phyloP scores from a whole-genome alignment of 164 flowering plant genomes.

The Macadamia tetraphylla region DNA sequence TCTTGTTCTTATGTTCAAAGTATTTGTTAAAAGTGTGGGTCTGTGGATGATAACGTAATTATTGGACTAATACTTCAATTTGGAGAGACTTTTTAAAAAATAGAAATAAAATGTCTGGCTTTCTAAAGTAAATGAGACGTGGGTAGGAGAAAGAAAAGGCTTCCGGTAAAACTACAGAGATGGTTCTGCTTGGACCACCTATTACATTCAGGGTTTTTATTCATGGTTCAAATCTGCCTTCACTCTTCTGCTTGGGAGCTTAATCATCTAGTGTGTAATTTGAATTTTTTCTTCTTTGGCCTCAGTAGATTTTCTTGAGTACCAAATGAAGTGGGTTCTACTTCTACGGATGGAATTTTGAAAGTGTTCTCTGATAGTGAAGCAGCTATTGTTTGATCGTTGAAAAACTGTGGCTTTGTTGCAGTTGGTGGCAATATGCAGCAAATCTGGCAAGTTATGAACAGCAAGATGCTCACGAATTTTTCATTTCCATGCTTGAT shows the following conservation, averaged over 20 bases:
- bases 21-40: neutral
- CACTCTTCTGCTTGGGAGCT: neutral
- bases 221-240: neutral
- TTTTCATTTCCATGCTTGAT: conserved; percentile 86
- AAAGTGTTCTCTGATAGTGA: conserved; percentile 1
- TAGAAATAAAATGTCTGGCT: neutral
- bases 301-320: neutral
- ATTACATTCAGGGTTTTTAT: neutral
- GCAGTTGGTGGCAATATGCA: conserved; percentile 98
- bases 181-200: too few species aligned
- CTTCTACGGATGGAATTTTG: conserved; percentile 1
- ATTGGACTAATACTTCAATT: neutral
- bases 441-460: conserved; percentile 90
- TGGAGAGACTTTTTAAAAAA: neutral
- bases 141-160: too few species aligned
- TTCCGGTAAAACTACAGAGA: too few species aligned
- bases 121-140: too few species aligned
- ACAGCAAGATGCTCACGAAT: conserved; percentile 96
- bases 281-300: neutral
- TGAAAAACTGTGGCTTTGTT: conserved; percentile 15
- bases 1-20: neutral
- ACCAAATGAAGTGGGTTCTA: conserved; percentile 4
- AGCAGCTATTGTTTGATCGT: conserved; percentile 8
- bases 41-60: neutral
- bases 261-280: neutral